phyloP scores from a whole-genome alignment of 192 early-diverging fungal genomes.

The Backusella liffmaniae region DNA sequence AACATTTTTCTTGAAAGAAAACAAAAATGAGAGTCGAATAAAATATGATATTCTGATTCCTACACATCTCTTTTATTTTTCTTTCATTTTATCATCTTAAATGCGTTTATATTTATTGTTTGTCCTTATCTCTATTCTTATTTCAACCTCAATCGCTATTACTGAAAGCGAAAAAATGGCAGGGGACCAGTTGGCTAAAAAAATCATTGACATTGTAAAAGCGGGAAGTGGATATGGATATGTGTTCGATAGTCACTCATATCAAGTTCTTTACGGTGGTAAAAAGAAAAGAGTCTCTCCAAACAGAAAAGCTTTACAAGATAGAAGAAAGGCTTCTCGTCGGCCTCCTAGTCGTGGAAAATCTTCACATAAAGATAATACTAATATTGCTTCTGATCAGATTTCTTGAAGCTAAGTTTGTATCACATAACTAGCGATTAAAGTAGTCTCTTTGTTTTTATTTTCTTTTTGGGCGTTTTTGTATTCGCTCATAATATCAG shows the following conservation, averaged over 20 bases:
- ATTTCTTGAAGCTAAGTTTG: neutral
- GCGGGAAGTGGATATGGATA: neutral
- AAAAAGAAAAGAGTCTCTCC: neutral
- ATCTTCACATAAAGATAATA: neutral
- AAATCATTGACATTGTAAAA: neutral
- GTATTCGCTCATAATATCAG: neutral
- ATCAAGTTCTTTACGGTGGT: neutral
- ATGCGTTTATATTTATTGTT: neutral
- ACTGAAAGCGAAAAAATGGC: neutral
- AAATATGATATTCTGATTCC: neutral
- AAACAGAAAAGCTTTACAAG: neutral
- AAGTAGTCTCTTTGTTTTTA: neutral
- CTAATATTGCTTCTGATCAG: neutral
- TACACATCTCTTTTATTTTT: neutral
- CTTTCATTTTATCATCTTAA: neutral
- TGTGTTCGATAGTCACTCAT: neutral
- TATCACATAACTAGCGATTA: neutral
- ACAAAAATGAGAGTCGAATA: neutral
- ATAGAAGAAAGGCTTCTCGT: neutral
- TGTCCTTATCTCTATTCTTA: neutral
- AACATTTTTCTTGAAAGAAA: neutral
- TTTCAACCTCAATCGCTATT: neutral
- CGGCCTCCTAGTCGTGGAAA: neutral
- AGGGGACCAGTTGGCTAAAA: neutral
- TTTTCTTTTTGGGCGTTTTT: neutral